Evolutionary conservation across 148 eudicot species (phyloP), one percentile per base, ranked within the genome.

Genomic region (Hydrangea macrophylla): DNA sequence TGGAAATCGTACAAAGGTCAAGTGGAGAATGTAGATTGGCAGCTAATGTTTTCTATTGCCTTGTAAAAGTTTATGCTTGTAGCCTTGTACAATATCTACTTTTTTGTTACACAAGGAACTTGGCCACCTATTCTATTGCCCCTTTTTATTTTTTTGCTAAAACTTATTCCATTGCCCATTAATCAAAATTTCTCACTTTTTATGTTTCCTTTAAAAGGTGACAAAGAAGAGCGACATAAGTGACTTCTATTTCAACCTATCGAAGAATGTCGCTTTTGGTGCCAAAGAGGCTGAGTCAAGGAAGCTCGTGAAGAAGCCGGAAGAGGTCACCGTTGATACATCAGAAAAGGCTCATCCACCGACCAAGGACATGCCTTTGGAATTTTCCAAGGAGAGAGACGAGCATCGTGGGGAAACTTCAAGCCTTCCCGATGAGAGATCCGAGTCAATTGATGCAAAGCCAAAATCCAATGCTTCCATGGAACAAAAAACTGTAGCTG

Each of bases 231-330:
- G 75, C 23, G 98, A 90, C 73, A 45, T 90, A 39, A 73, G 75
- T 26, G 98, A 93, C 48, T 93, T 93, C 78, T 93, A 93, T 81
- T 93, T 93, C 92, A 88, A 75, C 78, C 75, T 93, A 11, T 24
- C 80, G 2, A 86, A 90, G 62, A 93, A 93, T 59, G 86, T 88
- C 31, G 96, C 96, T 4, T 93, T 75, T 82, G 96, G 98, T 69
- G 89, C 88, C 40, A 50, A 28, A 55, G 85, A 80, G 22, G 71
- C 81, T 0, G 74, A 81, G 62, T 24, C 45, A 40, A 73, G 55
- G 65, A 76, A 70, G 54, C 55, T 69, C 6, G 66, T 70, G 57
- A 60, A 44, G 68, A 74, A 24, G 33, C 77, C 60, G 42, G 77
- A 76, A 26, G 81, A 82, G 60, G 67, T 9, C 10, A 55, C 9